phyloP scores from a whole-genome alignment of 805 yeast species.

The Clavispora phyllophila region DNA sequence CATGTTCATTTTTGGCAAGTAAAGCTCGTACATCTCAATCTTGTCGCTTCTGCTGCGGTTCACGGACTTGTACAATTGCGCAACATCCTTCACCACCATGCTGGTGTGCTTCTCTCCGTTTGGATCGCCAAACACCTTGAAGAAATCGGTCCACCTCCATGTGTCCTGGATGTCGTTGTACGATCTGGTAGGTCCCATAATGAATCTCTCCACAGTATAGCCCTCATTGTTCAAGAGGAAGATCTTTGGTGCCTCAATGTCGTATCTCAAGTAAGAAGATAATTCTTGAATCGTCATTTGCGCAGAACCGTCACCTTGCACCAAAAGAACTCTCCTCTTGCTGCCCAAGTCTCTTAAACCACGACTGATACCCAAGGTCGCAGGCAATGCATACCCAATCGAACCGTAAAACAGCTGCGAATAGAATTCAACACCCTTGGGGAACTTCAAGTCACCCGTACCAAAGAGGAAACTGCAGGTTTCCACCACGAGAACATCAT shows the following conservation, averaged over 20 bases:
- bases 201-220: slow-evolving; percentile 83
- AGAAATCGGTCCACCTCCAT: slow-evolving; percentile 77
- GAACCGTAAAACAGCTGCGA: slow-evolving; percentile 78
- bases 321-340: slow-evolving; percentile 55
- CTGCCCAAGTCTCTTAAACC: slow-evolving; percentile 56
- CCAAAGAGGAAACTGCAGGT: slow-evolving; percentile 84
- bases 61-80: slow-evolving; percentile 19
- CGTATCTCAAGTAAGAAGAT: slow-evolving; percentile 55
- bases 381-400: slow-evolving; percentile 86
- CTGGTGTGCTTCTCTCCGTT: slow-evolving; percentile 19
- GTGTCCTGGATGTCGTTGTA: slow-evolving; percentile 79
- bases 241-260: slow-evolving; percentile 56
- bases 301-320: slow-evolving; percentile 93
- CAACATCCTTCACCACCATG: slow-evolving; percentile 14
- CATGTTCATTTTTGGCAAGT: slow-evolving; percentile 24
- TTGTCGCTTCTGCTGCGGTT: slow-evolving; percentile 13
- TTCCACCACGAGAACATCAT: slow-evolving; percentile 73
- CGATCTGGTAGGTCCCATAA: slow-evolving; percentile 68
- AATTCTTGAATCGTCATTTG: slow-evolving; percentile 91
- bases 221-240: slow-evolving; percentile 81
- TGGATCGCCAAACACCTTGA: slow-evolving; percentile 58
- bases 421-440: slow-evolving; percentile 44
- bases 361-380: slow-evolving; percentile 74
- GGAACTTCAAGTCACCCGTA: slow-evolving; percentile 60
- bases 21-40: slow-evolving; percentile 22